Conservation (phyloP, 2,329 filamentous ascomycete species). For the Alternaria sp. region DNA sequence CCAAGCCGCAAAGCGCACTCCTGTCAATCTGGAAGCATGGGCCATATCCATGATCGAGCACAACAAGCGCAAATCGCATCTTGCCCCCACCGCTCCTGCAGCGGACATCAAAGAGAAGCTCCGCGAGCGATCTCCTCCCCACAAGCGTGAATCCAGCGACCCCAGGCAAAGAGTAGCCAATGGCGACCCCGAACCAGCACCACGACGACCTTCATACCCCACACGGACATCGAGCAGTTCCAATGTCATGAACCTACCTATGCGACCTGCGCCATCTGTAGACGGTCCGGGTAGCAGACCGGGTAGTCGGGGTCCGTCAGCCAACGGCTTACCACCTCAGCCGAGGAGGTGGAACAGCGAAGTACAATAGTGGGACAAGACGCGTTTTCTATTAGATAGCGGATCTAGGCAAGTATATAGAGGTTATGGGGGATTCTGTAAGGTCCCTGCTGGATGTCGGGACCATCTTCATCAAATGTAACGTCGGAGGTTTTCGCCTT, state of each 20-base stretch:
- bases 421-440: background rate
- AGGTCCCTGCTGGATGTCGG: background rate
- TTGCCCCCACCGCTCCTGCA: slow-evolving; percentile 79
- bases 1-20: slow-evolving; percentile 94
- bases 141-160: slow-evolving; percentile 32
- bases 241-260: slow-evolving; percentile 53
- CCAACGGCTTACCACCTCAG: slow-evolving; percentile 9
- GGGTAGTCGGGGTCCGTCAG: slow-evolving; percentile 26
- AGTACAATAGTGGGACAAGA: slow-evolving; percentile 25
- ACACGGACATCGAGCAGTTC: slow-evolving; percentile 52
- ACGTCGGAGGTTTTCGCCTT: background rate
- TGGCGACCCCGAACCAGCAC: slow-evolving; percentile 34
- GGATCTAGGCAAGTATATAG: background rate
- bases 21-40: slow-evolving; percentile 93
- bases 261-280: slow-evolving; percentile 52
- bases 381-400: background rate
- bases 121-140: slow-evolving; percentile 42
- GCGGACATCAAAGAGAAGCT: slow-evolving; percentile 54
- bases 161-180: slow-evolving; percentile 31
- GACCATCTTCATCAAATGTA: background rate
- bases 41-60: slow-evolving; percentile 91
- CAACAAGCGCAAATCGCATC: slow-evolving; percentile 93
- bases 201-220: slow-evolving; percentile 51
- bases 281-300: slow-evolving; percentile 36
- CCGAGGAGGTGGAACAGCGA: slow-evolving; percentile 45